Conservation (phyloP, 352 stramenopile genomes). For the Phytophthora chlamydospora region DNA sequence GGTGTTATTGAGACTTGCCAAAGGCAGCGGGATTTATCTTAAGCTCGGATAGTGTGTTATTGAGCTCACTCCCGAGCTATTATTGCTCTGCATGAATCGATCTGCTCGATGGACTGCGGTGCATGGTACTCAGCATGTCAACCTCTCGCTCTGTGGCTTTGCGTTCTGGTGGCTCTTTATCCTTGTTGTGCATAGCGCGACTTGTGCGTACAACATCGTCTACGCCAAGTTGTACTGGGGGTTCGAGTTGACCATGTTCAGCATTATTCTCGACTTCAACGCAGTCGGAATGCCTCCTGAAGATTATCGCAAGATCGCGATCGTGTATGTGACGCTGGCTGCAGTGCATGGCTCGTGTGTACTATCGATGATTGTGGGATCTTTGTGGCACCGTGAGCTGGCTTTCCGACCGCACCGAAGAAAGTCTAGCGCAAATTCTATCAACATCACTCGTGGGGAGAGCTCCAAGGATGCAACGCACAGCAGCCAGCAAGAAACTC, state of each 20-base stretch:
- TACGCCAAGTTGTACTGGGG: constrained; percentile 33
- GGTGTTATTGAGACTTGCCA: no score
- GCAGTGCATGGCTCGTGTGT: constrained; percentile 18
- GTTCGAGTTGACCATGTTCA: constrained; percentile 20
- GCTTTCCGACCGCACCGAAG: constrained; percentile 3
- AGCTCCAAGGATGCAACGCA: neutral
- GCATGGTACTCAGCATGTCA: constrained; percentile 8
- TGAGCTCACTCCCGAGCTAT: no score
- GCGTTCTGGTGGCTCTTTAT: constrained; percentile 31
- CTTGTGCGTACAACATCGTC: constrained; percentile 16
- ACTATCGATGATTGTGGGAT: constrained; percentile 17
- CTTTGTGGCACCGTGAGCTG: constrained; percentile 12
- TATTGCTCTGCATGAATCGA: no score
- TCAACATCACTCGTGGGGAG: neutral
- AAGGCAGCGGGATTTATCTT: no score
- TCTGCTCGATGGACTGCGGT: neutral
- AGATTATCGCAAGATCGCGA: constrained; percentile 21
- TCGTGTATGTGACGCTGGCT: constrained; percentile 28
- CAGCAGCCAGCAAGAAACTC: neutral
- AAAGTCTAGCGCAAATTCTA: neutral
- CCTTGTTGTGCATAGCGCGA: constrained; percentile 13
- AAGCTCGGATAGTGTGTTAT: no score
- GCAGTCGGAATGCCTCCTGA: constrained; percentile 20
- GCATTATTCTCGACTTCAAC: constrained; percentile 23
- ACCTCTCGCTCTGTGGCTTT: constrained; percentile 17